These are phyloP conservation scores for Plasmodium coatneyi DNA, from an alignment of 169 alveolate species.

Conservation along the genomic window DNA sequence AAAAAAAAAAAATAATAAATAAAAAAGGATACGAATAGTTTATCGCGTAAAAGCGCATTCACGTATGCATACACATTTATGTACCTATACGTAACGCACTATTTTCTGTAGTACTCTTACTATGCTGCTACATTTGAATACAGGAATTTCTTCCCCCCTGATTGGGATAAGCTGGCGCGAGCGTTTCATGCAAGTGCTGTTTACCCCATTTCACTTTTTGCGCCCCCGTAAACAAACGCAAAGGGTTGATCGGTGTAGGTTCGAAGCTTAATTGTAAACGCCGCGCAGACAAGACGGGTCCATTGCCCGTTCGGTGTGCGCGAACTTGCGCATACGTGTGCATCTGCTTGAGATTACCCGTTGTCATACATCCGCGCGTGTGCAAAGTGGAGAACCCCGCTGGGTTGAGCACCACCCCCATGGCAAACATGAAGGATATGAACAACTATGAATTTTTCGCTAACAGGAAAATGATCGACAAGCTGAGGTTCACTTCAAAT, in stretches of 20 bases:
- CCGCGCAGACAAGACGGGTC: too few species aligned
- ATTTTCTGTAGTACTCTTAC: neutral
- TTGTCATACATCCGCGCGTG: neutral
- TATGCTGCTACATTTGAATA: conserved; percentile 32
- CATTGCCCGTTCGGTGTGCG: neutral
- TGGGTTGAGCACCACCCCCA: neutral
- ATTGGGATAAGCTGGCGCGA: neutral
- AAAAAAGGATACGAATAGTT: neutral
- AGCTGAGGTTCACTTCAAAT: conserved; percentile 53
- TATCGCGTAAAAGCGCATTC: neutral
- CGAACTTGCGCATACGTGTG: neutral
- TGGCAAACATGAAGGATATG: conserved; percentile 2
- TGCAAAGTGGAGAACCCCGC: neutral
- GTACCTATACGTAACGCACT: neutral
- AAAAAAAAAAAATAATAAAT: too few species aligned
- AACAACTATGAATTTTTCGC: conserved; percentile 21
- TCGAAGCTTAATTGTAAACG: neutral
- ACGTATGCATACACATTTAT: neutral
- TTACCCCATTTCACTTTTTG: conserved; percentile 28
- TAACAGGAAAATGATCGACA: conserved; percentile 34
- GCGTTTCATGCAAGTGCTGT: conserved; percentile 10
- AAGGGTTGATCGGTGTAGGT: conserved; percentile 74
- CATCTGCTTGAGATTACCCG: neutral
- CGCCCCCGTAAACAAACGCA: conserved; percentile 70
- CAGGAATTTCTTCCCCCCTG: neutral